phyloP scores from a whole-genome alignment of 129 eudicot species.

The Heracleum sosnowskyi region DNA sequence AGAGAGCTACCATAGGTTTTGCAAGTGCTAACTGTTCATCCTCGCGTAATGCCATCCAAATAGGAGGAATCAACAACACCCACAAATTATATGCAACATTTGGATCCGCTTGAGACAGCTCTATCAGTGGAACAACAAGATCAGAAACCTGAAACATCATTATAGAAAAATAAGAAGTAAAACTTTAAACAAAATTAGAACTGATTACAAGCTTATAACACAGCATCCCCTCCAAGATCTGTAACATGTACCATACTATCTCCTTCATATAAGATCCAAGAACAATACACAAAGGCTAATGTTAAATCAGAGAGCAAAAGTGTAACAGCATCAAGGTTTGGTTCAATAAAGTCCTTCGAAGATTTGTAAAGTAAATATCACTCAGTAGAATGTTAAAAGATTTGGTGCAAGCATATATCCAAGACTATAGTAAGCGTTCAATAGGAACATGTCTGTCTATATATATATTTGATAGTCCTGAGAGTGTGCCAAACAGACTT shows the following conservation, averaged over 20 bases:
- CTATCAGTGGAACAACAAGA: slow-evolving; percentile 76
- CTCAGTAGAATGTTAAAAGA: neutral
- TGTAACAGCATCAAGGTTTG: neutral
- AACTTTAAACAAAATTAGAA: neutral
- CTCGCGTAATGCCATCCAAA: slow-evolving; percentile 88
- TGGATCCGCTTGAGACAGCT: slow-evolving; percentile 90
- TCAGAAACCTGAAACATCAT: slow-evolving; percentile 53
- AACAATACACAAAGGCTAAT: neutral
- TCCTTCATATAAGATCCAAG: neutral
- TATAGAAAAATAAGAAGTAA: neutral
- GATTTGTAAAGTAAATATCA: neutral
- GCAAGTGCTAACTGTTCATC: slow-evolving; percentile 68
- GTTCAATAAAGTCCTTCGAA: neutral
- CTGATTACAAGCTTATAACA: slow-evolving; percentile 3
- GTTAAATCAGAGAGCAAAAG: neutral
- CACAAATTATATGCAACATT: slow-evolving; percentile 91
- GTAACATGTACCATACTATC: neutral
- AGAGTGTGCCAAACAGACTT: neutral
- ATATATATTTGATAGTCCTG: neutral
- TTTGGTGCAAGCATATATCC: neutral
- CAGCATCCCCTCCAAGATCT: neutral
- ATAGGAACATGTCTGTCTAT: neutral
- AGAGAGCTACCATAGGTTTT: slow-evolving; percentile 49
- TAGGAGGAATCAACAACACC: slow-evolving; percentile 93
- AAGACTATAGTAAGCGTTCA: neutral